A percentile compares a stretch with the other conserved stretches of the same genome.
phyloP scores from a whole-genome alignment of 1,284 basidiomycete genomes.

The Moesziomyces aphidis region DNA sequence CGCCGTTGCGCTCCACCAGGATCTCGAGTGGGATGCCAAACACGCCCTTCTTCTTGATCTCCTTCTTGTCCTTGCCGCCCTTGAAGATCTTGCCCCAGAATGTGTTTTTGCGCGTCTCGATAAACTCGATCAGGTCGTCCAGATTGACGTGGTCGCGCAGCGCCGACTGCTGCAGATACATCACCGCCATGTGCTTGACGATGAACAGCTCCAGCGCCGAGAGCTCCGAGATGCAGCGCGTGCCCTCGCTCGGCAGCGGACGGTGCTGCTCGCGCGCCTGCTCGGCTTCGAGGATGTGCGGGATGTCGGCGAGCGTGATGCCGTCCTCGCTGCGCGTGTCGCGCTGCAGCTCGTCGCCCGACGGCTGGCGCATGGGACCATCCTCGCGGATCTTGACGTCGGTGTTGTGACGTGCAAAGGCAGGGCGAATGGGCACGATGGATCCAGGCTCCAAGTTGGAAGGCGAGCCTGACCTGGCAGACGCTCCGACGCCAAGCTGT shows the following conservation, averaged over 20 bases:
- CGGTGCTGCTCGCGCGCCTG: slow-evolving; percentile 87
- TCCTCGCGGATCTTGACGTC: slow-evolving; percentile 91
- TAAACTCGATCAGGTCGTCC: slow-evolving; percentile 91
- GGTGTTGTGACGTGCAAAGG: slow-evolving; percentile 83
- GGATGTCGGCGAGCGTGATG: slow-evolving; percentile 95
- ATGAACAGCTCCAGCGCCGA: slow-evolving; percentile 86
- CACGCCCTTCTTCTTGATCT: slow-evolving; percentile 72
- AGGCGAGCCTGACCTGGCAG: slow-evolving; percentile 31
- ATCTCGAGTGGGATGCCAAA: slow-evolving; percentile 94
- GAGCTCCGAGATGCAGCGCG: slow-evolving; percentile 84
- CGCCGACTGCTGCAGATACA: slow-evolving; percentile 79
- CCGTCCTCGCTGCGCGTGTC: slow-evolving; percentile 76
- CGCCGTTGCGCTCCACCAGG: slow-evolving; percentile 92
- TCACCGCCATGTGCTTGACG: slow-evolving; percentile 89
- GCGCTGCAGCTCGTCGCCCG: slow-evolving; percentile 54
- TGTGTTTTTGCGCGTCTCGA: slow-evolving; percentile 91
- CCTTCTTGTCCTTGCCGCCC: slow-evolving; percentile 79
- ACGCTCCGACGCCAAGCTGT: slow-evolving; percentile 20
- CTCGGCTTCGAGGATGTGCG: slow-evolving; percentile 89
- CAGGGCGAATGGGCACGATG: slow-evolving; percentile 75
- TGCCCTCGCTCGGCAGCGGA: slow-evolving; percentile 76
- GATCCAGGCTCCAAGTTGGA: slow-evolving; percentile 40
- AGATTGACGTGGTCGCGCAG: slow-evolving; percentile 79
- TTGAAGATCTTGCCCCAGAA: slow-evolving; percentile 99
- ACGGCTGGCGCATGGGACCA: slow-evolving; percentile 54